phyloP scores from a whole-genome alignment of 306 rosid species.

The Astragalus glycyphyllos region DNA sequence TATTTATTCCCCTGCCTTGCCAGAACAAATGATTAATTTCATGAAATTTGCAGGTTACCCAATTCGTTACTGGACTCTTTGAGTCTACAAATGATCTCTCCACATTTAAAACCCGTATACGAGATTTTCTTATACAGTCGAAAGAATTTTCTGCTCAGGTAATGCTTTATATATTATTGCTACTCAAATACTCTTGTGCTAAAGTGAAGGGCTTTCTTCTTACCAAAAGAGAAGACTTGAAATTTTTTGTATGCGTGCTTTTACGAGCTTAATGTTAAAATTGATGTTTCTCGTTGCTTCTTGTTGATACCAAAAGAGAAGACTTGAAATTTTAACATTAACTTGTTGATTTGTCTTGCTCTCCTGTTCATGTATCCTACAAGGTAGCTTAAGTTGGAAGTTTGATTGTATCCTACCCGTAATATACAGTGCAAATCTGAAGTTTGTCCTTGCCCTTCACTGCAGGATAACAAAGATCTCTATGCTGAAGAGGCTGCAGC shows the following conservation, averaged over 20 bases:
- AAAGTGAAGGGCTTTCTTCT: neutral
- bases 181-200: slow-evolving; percentile 21
- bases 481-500: slow-evolving; percentile 98
- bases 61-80: slow-evolving; percentile 87
- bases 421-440: slow-evolving; percentile 2
- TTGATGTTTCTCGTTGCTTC: slow-evolving; percentile 4
- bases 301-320: no score
- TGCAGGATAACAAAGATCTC: slow-evolving; percentile 96
- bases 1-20: slow-evolving; percentile 13
- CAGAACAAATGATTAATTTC: slow-evolving; percentile 31
- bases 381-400: no score
- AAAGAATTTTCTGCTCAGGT: slow-evolving; percentile 99
- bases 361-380: neutral
- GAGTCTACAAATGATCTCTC: slow-evolving; percentile 81
- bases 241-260: neutral
- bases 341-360: neutral
- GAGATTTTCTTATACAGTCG: slow-evolving; percentile 93
- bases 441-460: slow-evolving; percentile 22
- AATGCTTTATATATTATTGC: slow-evolving; percentile 12
- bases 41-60: slow-evolving; percentile 71
- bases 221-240: neutral
- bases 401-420: neutral
- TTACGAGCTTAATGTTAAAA: slow-evolving; percentile 1
- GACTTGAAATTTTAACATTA: no score
- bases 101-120: slow-evolving; percentile 75